Evolutionary conservation across 1,284 basidiomycete genomes (phyloP).

Genomic region (Tetrapyrgos nigripes): DNA sequence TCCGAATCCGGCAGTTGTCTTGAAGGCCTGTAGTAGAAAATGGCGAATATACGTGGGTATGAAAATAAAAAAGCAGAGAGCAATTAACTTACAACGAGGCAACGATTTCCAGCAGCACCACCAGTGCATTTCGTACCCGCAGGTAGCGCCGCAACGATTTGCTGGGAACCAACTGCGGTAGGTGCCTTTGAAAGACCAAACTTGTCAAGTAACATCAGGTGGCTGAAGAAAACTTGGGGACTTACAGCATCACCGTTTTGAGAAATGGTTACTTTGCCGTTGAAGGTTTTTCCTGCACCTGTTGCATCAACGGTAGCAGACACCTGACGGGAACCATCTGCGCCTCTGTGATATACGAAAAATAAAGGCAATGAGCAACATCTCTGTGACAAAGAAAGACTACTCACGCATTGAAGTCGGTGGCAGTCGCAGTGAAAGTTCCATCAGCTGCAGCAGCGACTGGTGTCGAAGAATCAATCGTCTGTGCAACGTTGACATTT

Average conservation of each 20-base stretch:
- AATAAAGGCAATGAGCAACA: neutral
- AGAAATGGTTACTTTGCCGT: slow-evolving; percentile 39
- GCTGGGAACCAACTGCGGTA: slow-evolving; percentile 39
- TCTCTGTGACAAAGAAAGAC: neutral
- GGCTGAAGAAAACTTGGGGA: slow-evolving; percentile 4
- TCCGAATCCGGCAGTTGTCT: slow-evolving; percentile 52
- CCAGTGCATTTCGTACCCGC: slow-evolving; percentile 55
- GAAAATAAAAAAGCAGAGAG: neutral
- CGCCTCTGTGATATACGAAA: slow-evolving; percentile 32
- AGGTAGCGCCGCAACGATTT: slow-evolving; percentile 50
- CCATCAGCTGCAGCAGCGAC: slow-evolving; percentile 49
- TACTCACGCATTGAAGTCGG: slow-evolving; percentile 58
- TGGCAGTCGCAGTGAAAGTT: slow-evolving; percentile 47
- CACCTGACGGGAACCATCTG: slow-evolving; percentile 58
- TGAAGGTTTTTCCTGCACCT: slow-evolving; percentile 45
- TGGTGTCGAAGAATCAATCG: slow-evolving; percentile 48
- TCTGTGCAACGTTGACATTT: slow-evolving; percentile 46
- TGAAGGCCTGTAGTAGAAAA: slow-evolving; percentile 39
- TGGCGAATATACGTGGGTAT: too few relatives aligned
- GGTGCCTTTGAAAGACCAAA: slow-evolving; percentile 32
- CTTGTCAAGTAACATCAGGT: neutral
- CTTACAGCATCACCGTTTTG: slow-evolving; percentile 46
- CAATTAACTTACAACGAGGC: slow-evolving; percentile 51
- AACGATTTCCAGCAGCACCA: slow-evolving; percentile 47
- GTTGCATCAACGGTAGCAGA: slow-evolving; percentile 46